Evolutionary conservation across 129 eudicot species (phyloP).

Genomic region (Deinandra increscens): DNA sequence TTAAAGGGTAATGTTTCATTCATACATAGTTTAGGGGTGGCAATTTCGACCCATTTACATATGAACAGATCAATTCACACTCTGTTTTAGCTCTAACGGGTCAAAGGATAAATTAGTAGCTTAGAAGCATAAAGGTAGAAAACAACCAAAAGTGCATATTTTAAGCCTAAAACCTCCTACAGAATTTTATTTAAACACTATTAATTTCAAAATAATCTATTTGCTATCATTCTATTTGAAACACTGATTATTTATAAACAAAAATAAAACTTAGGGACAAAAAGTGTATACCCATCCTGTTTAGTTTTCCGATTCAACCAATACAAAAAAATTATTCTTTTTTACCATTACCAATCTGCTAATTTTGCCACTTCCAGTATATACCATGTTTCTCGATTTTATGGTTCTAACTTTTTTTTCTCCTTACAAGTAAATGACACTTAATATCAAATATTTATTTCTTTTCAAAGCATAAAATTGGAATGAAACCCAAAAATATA

Average conservation of each 20-base stretch:
- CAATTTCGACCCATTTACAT: no score
- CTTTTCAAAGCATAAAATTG: slow-evolving; percentile 3
- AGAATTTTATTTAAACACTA: not conserved
- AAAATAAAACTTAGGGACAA: not conserved
- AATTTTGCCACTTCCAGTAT: not conserved
- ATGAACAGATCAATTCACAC: not conserved
- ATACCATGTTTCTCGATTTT: slow-evolving; percentile 6
- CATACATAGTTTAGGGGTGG: not conserved
- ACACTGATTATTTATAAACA: not conserved
- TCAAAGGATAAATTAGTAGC: not conserved
- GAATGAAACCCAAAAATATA: not conserved
- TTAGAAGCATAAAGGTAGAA: not conserved
- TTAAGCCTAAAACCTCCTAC: not conserved
- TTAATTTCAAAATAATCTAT: not conserved
- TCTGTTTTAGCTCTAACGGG: not conserved
- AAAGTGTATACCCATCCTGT: not conserved
- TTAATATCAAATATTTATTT: slow-evolving; percentile 5
- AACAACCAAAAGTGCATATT: not conserved
- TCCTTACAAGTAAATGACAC: not conserved
- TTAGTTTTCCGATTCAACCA: no score
- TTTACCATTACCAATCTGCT: not conserved
- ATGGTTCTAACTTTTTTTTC: not conserved
- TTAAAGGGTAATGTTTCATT: not conserved
- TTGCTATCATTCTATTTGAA: not conserved
- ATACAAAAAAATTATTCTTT: not conserved